Evolutionary conservation across 352 stramenopile species (phyloP).

Genomic region (Globisporangium acanthophoron): DNA sequence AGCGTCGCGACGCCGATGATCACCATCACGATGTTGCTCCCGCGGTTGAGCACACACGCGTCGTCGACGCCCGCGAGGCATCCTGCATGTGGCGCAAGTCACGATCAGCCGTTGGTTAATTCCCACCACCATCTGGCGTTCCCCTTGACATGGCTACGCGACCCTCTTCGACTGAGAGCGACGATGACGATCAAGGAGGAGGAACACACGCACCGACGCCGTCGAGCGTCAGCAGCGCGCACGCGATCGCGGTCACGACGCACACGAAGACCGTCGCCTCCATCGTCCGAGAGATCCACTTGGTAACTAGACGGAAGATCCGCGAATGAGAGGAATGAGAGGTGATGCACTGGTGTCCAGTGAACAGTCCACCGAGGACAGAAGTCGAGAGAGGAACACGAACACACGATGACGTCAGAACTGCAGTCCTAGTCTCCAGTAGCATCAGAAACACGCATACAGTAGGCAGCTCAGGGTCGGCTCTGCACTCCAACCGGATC

Average conservation of each 20-base stretch:
- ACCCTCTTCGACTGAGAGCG: no score
- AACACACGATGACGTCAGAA: no score
- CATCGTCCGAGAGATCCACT: conserved; percentile 17
- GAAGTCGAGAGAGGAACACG: no score
- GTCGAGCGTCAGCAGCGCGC: conserved; percentile 34
- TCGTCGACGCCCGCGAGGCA: conserved; percentile 29
- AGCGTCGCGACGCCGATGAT: conserved; percentile 49
- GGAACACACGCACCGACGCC: conserved; percentile 23
- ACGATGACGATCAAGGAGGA: not conserved
- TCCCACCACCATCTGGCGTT: not conserved
- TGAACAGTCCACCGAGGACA: no score
- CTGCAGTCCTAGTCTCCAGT: no score
- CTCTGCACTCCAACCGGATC: no score
- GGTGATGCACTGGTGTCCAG: no score
- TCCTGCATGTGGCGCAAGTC: conserved; percentile 7
- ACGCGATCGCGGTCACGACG: conserved; percentile 31
- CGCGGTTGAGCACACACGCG: conserved; percentile 25
- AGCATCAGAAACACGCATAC: no score
- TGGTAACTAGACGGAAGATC: not conserved
- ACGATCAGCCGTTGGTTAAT: not conserved
- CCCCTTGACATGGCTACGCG: not conserved
- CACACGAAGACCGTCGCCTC: conserved; percentile 58
- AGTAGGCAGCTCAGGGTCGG: no score
- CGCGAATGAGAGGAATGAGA: no score
- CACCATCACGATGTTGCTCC: conserved; percentile 51